Conservation (phyloP, 306 rosid species). For the Ormosia emarginata region DNA sequence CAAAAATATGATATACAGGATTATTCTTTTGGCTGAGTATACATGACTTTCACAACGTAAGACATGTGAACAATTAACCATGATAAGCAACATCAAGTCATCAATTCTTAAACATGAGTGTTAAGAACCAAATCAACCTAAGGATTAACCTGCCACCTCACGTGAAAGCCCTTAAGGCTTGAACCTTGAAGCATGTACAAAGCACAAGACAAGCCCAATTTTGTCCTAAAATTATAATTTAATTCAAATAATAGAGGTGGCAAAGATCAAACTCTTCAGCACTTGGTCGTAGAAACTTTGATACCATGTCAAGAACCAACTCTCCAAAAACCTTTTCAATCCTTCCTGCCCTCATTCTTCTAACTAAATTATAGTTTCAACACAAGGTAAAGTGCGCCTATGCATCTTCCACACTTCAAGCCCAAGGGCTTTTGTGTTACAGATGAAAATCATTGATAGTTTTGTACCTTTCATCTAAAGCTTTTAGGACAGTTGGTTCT, state of each 20-base stretch:
- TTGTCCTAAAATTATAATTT: neutral
- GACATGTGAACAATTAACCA: neutral
- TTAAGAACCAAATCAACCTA: neutral
- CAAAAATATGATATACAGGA: slow-evolving; percentile 1
- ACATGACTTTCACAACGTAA: neutral
- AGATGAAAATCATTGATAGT: neutral
- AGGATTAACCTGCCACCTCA: neutral
- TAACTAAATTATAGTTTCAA: too few species aligned
- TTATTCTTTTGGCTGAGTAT: neutral
- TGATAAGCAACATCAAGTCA: neutral
- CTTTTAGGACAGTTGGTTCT: neutral
- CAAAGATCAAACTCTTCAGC: neutral
- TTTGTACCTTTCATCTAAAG: neutral
- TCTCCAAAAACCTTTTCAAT: neutral
- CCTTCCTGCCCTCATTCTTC: too few species aligned
- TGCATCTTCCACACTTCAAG: too few species aligned
- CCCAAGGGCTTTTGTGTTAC: too few species aligned
- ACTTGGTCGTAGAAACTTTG: neutral
- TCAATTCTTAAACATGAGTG: neutral
- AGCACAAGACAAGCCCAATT: neutral
- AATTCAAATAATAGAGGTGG: neutral
- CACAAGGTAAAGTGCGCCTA: too few species aligned
- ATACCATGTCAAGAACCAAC: neutral
- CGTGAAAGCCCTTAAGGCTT: neutral
- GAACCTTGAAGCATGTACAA: neutral